Base-by-base conservation (phyloP, 2,329 filamentous ascomycete genomes). In the Neocatenulostroma microsporum region DNA sequence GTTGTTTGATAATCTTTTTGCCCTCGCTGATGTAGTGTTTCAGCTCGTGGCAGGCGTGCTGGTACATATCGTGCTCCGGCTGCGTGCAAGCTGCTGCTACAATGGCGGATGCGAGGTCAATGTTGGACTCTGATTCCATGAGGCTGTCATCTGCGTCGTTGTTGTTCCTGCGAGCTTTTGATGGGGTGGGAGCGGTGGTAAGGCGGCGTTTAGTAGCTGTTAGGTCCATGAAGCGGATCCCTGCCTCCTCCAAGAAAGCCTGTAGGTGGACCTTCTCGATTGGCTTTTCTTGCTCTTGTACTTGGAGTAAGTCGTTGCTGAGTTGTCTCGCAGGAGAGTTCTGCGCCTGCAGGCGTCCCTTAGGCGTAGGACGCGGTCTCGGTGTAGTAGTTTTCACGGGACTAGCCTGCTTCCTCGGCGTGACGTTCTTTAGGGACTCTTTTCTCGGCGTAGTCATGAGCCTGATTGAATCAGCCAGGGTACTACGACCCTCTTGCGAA, bases 21-120 rank as follows among this genome's bases (percentile, higher is more conserved):
- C 91, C 91, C 59, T 94, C 87, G 0, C 86, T 87, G 40, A 96
- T 96, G 61, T 96, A 96, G 43, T 85, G 89, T 63, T 96, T 96
- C 47, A 98, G 72, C 60, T 98, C 91, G 39, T 88, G 84, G 55
- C 88, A 96, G 19, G 87, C 78, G 62, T 96, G 88, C 58, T 95
- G 87, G 59, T 94, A 98, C 32, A 98, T 65, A 57, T 95, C 88
- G 29, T 95, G 76, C 75, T 93, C 89, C 0, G 91, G 91, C 18
- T 94, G 76, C 0, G 85, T 94, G 59, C 88, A 94, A 30, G 88
- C 84, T 21, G 86, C 87, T 37, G 89, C 87, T 42, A 91, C 82
- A 17, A 95, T 83, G 45, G 83, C 87, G 39, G 78, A 76, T 56
- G 89, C 84, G 6, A 94, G 68, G 15, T 54, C 60, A 21, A 53